phyloP scores from a whole-genome alignment of 1,284 basidiomycete genomes.

The Peniophora sp. region DNA sequence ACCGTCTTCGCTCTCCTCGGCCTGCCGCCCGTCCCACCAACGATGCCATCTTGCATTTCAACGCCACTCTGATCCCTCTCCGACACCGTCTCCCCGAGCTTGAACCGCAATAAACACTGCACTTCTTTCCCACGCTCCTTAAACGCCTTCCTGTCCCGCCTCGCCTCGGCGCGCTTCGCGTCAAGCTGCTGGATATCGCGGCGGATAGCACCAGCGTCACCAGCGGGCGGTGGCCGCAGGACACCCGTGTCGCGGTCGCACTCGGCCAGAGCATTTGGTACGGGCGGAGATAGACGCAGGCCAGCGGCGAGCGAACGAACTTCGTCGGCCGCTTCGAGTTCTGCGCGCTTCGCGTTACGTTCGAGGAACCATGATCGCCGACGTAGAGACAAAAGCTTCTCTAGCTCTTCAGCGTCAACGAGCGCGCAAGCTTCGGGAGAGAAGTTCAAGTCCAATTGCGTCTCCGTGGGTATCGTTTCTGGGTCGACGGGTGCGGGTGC shows the following conservation, averaged over 20 bases:
- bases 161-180: slow-evolving; percentile 35
- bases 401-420: slow-evolving; percentile 8
- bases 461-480: slow-evolving; percentile 1
- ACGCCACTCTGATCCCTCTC: slow-evolving; percentile 14
- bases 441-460: slow-evolving; percentile 12
- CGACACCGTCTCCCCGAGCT: slow-evolving; percentile 21
- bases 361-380: slow-evolving; percentile 11
- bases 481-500: slow-evolving; percentile 29
- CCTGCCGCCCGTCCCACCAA: slow-evolving; percentile 6
- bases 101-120: slow-evolving; percentile 39
- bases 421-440: slow-evolving; percentile 4
- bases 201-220: slow-evolving; percentile 8
- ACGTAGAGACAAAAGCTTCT: slow-evolving; percentile 9
- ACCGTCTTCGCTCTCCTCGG: slow-evolving; percentile 15
- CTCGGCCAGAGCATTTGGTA: slow-evolving; percentile 11
- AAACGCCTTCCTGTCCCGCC: slow-evolving; percentile 36
- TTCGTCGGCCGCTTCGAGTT: slow-evolving; percentile 8
- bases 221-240: slow-evolving; percentile 3
- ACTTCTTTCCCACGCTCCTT: slow-evolving; percentile 46
- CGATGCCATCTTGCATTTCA: slow-evolving; percentile 5
- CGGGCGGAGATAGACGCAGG: slow-evolving; percentile 10
- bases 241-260: slow-evolving; percentile 11
- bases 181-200: slow-evolving; percentile 29
- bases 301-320: slow-evolving; percentile 10
- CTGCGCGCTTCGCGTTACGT: slow-evolving; percentile 13